Evolutionary conservation across 192 early-diverging fungal genomes (phyloP), one percentile per base, ranked within the genome.

Genomic region (Backusella circina): DNA sequence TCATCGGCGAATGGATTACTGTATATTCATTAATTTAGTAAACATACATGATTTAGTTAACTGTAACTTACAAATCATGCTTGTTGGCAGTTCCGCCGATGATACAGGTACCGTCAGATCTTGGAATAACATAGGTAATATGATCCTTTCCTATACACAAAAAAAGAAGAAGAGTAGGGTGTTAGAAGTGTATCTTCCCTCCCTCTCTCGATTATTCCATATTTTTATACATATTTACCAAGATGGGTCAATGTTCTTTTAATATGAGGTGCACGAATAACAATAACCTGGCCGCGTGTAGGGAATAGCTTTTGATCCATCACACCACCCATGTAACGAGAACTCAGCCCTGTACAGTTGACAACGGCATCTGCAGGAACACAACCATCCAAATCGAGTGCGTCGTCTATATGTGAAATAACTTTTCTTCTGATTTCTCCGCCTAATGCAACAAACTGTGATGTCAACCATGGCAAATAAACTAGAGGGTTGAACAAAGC

Each of bases 331-430:
- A 97, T 80, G 28, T 47, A 84, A 3, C 84, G 82, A 18, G 91
- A 88, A 6, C 93, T 91, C 1, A 92, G 75, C 0, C 93, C 96
- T 0, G 93, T 90, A 76, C 96, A 96, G 74, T 96, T 96, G 66
- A 96, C 80, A 44, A 95, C 84, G 64, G 88, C 85, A 38, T 87
- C 71, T 39, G 81, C 79, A 10, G 12, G 1, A 69, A 28, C 0
- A 41, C 76, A 30, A 28, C 75, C 80, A 50, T 82, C 75, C 67
- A 82, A 65, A n/a, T 70, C 51, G 30, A 86, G 76, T 18, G 84
- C 83, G 8, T 88, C 88, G 64, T 88, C 84, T 31, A 93, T 76
- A 67, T 87, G 82, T 0, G 70, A 30, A 9, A 90, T 44, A 4
- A 83, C 75, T 7, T 37, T 67, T 1, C 72, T 76, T 71, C 84